Percentiles rank a stretch among this genome's conserved stretches.
These are phyloP conservation scores for Rhynchospora breviuscula DNA, from an alignment of 176 grass and related monocot genomes.

Conservation along the genomic window DNA sequence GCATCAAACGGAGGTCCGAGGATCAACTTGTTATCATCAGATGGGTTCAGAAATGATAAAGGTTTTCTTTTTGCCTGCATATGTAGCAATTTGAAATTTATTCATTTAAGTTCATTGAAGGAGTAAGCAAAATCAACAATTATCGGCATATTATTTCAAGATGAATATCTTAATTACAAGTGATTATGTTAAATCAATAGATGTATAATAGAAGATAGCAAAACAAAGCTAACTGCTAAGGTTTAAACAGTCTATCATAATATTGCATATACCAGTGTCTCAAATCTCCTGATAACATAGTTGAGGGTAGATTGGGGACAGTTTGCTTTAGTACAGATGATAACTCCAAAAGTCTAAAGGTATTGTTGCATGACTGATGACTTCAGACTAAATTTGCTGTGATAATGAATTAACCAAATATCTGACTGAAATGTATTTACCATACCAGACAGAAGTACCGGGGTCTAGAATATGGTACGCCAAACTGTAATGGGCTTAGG, in stretches of 20 bases:
- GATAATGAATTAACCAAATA: not conserved
- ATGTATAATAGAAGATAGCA: not conserved
- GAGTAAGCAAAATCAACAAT: not conserved
- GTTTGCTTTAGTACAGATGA: not conserved
- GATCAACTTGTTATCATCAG: constrained; percentile 45
- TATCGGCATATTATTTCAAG: not conserved
- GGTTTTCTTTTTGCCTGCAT: constrained; percentile 71
- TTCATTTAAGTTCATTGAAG: not conserved
- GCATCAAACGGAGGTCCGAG: constrained; percentile 32
- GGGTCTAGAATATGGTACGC: constrained; percentile 95
- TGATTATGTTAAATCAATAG: not conserved
- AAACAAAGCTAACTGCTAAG: not conserved
- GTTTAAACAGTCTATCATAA: not conserved
- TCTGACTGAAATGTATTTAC: not conserved
- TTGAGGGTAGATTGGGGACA: not conserved
- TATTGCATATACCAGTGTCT: not conserved
- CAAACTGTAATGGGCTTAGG: constrained; percentile 87
- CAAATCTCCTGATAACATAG: not conserved
- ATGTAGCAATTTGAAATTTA: not conserved
- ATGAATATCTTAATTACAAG: not conserved
- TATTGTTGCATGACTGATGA: not conserved
- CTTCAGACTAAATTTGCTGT: not conserved
- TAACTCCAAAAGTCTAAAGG: not conserved
- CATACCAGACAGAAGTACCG: constrained; percentile 93
- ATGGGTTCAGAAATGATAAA: constrained; percentile 53